These are phyloP conservation scores for Trypanosomatidae sp. DNA, from an alignment of 208 protist genomes.

Conservation along the genomic window DNA sequence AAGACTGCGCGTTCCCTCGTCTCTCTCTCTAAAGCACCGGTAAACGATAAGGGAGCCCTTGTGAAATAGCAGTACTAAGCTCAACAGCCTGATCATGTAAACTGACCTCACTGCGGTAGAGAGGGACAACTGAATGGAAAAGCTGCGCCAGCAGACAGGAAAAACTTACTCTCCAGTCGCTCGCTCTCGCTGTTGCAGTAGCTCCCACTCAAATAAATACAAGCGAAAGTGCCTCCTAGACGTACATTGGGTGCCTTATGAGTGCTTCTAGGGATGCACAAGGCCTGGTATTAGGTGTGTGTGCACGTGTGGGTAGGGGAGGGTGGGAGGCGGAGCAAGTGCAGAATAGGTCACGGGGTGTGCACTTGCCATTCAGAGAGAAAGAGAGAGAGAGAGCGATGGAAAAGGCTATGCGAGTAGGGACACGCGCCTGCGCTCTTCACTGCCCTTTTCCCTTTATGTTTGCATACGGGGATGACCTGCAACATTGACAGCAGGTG, in stretches of 20 bases:
- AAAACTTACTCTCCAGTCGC: neutral
- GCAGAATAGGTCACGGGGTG: neutral
- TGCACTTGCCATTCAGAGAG: neutral
- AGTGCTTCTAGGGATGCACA: neutral
- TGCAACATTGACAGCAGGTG: neutral
- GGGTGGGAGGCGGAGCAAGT: neutral
- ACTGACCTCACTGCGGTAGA: neutral
- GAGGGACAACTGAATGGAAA: neutral
- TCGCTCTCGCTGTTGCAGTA: neutral
- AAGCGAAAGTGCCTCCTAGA: neutral
- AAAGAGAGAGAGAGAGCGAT: neutral
- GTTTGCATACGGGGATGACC: neutral
- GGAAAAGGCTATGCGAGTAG: neutral
- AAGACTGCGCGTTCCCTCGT: neutral
- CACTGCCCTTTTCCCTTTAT: neutral
- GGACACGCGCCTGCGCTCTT: neutral
- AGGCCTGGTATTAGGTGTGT: neutral
- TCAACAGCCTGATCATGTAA: neutral
- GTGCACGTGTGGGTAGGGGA: conserved; percentile 1
- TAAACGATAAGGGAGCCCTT: neutral
- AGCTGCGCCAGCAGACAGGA: neutral
- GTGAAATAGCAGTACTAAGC: neutral
- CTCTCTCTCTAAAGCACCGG: neutral
- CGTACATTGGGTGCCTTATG: neutral
- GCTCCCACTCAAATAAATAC: neutral